A percentile compares a stretch with the other conserved stretches of the same genome.
These are phyloP conservation scores for Pseudocercospora eumusae DNA, from an alignment of 2,329 filamentous ascomycete species.

Conservation along the genomic window DNA sequence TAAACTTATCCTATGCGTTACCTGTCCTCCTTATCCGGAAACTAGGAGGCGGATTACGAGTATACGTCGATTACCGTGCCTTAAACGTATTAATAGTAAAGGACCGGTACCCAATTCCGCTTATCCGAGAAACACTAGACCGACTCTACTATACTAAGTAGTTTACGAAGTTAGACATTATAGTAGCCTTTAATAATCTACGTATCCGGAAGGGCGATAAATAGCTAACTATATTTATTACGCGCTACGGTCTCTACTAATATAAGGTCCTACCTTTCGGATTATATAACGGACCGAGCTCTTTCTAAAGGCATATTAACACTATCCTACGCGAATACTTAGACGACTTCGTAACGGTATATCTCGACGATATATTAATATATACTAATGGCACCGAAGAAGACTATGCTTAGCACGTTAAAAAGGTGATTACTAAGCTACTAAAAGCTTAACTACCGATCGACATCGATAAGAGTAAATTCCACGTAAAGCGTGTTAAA, in stretches of 20 bases:
- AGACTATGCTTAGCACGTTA: constrained; percentile 12
- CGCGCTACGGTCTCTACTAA: background rate
- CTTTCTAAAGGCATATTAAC: constrained; percentile 29
- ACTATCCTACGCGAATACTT: constrained; percentile 27
- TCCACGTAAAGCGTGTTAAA: too few species aligned
- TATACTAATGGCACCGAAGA: constrained; percentile 20
- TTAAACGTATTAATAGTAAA: constrained; percentile 41
- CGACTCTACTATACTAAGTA: background rate
- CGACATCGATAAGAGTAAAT: too few species aligned
- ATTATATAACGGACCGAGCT: background rate
- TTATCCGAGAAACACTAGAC: background rate
- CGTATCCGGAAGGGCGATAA: background rate
- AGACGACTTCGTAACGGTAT: constrained; percentile 30
- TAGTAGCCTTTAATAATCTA: background rate
- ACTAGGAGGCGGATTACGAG: constrained; percentile 22
- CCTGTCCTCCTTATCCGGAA: constrained; percentile 29
- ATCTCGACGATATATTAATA: constrained; percentile 35
- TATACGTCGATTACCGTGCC: constrained; percentile 38
- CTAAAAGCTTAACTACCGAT: too few species aligned
- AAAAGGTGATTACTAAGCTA: too few species aligned
- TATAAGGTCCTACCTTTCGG: background rate
- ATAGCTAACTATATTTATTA: background rate
- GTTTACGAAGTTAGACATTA: background rate
- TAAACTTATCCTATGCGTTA: background rate
- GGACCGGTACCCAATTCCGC: constrained; percentile 15